Conservation (phyloP, 2,329 filamentous ascomycete genomes). For the Botrytis aclada region DNA sequence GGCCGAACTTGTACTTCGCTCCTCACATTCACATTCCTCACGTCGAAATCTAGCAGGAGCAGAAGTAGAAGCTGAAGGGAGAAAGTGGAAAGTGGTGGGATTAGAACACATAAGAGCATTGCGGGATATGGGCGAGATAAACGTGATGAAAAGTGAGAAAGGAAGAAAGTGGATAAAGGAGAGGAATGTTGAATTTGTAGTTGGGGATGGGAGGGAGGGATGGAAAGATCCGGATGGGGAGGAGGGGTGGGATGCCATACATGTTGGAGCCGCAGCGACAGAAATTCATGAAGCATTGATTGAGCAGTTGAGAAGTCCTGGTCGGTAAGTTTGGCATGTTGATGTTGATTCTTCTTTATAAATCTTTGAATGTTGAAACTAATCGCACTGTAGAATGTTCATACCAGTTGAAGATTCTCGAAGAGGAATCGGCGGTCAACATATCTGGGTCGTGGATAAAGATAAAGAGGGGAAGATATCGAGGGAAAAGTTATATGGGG, state of each 20-base stretch:
- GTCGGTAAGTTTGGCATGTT: slow-evolving; percentile 46
- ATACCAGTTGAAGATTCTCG: slow-evolving; percentile 65
- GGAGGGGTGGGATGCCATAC: slow-evolving; percentile 83
- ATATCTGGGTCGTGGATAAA: slow-evolving; percentile 75
- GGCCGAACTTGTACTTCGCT: slow-evolving; percentile 53
- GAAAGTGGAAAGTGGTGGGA: slow-evolving; percentile 56
- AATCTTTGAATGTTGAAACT: background rate
- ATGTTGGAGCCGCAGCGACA: slow-evolving; percentile 83
- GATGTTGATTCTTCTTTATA: background rate
- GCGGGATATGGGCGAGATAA: slow-evolving; percentile 58
- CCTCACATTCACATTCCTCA: background rate
- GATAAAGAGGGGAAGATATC: slow-evolving; percentile 59
- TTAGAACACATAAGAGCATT: slow-evolving; percentile 70
- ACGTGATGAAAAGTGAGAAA: slow-evolving; percentile 61
- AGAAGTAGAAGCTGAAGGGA: background rate
- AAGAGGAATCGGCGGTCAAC: slow-evolving; percentile 30
- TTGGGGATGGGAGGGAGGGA: slow-evolving; percentile 70
- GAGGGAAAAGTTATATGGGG: slow-evolving; percentile 63
- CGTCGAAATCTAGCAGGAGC: background rate
- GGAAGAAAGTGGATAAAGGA: slow-evolving; percentile 59
- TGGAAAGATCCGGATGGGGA: slow-evolving; percentile 48
- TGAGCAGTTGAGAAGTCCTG: slow-evolving; percentile 74
- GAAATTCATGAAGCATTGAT: slow-evolving; percentile 70
- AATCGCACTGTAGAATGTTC: slow-evolving; percentile 55
- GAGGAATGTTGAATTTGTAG: slow-evolving; percentile 68